These are phyloP conservation scores for Saccharomyces hybrid DNA, from an alignment of 1,139 yeast species.

Conservation along the genomic window DNA sequence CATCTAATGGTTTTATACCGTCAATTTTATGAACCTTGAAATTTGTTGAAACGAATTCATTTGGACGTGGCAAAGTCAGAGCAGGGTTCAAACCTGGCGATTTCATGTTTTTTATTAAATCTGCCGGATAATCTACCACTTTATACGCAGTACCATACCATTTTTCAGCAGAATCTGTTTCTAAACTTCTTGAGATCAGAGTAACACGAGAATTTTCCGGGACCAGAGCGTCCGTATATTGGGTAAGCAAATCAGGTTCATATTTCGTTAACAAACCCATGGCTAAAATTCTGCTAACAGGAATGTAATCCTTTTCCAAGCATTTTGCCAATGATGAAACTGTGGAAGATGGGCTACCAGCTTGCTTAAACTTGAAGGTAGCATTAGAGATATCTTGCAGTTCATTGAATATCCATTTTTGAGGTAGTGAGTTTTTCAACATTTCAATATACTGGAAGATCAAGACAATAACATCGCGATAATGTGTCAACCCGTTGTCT, in stretches of 20 bases:
- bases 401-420: conserved; percentile 48
- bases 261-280: conserved; percentile 53
- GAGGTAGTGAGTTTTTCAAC: conserved; percentile 49
- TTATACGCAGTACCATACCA: conserved; percentile 91
- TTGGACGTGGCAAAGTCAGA: conserved; percentile 59
- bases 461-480: conserved; percentile 50
- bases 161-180: conserved; percentile 45
- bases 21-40: conserved; percentile 51
- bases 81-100: conserved; percentile 34
- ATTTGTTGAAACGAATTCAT: conserved; percentile 74
- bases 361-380: conserved; percentile 61
- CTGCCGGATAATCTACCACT: conserved; percentile 39
- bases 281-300: conserved; percentile 55
- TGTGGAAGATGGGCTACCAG: conserved; percentile 54
- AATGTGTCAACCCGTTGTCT: conserved; percentile 56
- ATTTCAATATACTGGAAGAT: conserved; percentile 68
- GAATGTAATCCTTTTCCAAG: conserved; percentile 48
- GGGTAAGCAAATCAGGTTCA: conserved; percentile 46
- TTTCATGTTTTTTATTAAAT: conserved; percentile 36
- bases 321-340: conserved; percentile 44
- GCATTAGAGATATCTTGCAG: conserved; percentile 41
- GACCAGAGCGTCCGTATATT: conserved; percentile 45
- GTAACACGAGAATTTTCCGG: conserved; percentile 56
- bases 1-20: conserved; percentile 34
- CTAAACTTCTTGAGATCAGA: conserved; percentile 46